Percentiles rank a stretch among this genome's conserved stretches.
Evolutionary conservation across 305 asterid species (phyloP).

Genomic region (Rubia tinctorum): DNA sequence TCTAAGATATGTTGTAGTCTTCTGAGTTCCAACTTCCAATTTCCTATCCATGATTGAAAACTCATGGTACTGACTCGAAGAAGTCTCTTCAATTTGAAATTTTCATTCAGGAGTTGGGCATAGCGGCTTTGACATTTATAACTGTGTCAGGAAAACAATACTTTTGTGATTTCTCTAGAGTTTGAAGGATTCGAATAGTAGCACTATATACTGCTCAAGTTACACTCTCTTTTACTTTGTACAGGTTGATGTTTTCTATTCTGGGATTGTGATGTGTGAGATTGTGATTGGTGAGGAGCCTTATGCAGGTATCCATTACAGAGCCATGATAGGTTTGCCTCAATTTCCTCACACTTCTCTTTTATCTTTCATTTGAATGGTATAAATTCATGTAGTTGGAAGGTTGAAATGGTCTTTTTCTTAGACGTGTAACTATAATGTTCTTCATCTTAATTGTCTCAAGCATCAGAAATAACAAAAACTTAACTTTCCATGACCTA

Average conservation of each 20-base stretch:
- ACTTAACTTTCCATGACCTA: not conserved
- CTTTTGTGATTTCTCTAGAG: not conserved
- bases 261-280: constrained; percentile 91
- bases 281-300: constrained; percentile 96
- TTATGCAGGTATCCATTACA: constrained; percentile 91
- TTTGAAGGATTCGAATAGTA: not conserved
- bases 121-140: not conserved
- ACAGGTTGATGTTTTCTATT: constrained; percentile 94
- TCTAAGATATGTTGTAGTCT: not conserved
- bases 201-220: constrained; percentile 1
- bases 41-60: not conserved
- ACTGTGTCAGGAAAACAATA: too few species aligned
- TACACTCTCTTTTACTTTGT: constrained; percentile 3
- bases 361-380: too few species aligned
- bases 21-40: not conserved
- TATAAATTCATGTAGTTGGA: not conserved
- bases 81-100: not conserved
- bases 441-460: not conserved
- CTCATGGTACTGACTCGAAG: not conserved
- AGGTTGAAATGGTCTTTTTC: not conserved
- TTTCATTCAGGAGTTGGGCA: not conserved
- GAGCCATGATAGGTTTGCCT: constrained; percentile 91
- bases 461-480: not conserved
- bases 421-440: not conserved
- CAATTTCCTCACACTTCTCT: too few species aligned